These are phyloP conservation scores for Ustilago bromivora DNA, from an alignment of 1,284 basidiomycete species.

Conservation along the genomic window DNA sequence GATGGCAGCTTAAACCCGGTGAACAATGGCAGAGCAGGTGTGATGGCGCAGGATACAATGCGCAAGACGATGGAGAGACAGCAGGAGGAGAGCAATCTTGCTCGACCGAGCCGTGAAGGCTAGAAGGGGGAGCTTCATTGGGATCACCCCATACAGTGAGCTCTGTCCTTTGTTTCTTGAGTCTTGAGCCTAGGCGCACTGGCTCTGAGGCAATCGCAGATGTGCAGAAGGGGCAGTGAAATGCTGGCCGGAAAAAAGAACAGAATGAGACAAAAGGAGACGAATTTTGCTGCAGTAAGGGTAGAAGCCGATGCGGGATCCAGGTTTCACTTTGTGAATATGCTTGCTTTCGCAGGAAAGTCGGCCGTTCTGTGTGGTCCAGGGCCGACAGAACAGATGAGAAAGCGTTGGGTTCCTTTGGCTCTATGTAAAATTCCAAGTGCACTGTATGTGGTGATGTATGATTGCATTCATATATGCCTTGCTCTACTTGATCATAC, in stretches of 20 bases:
- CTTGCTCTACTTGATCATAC: background rate
- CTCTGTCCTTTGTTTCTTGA: background rate
- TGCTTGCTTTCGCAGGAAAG: background rate
- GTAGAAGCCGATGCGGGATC: background rate
- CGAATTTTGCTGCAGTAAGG: slow-evolving; percentile 4
- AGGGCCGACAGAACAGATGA: background rate
- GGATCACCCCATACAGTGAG: background rate
- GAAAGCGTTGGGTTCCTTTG: background rate
- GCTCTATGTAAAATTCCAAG: background rate
- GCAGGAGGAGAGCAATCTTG: background rate
- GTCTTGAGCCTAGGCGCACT: slow-evolving; percentile 2
- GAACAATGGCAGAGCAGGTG: background rate
- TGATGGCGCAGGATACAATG: background rate
- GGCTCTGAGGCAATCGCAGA: background rate
- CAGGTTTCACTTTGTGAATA: slow-evolving; percentile 3
- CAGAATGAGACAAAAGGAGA: slow-evolving; percentile 7
- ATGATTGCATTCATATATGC: background rate
- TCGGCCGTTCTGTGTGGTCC: background rate
- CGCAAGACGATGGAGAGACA: background rate
- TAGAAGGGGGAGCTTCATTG: background rate
- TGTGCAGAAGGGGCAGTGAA: background rate
- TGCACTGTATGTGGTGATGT: background rate
- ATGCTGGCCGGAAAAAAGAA: slow-evolving; percentile 6
- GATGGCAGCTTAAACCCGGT: background rate
- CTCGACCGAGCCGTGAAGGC: background rate